Evolutionary conservation across 1,139 yeast species (phyloP).

Genomic region (Hyphopichia khmerensis): DNA sequence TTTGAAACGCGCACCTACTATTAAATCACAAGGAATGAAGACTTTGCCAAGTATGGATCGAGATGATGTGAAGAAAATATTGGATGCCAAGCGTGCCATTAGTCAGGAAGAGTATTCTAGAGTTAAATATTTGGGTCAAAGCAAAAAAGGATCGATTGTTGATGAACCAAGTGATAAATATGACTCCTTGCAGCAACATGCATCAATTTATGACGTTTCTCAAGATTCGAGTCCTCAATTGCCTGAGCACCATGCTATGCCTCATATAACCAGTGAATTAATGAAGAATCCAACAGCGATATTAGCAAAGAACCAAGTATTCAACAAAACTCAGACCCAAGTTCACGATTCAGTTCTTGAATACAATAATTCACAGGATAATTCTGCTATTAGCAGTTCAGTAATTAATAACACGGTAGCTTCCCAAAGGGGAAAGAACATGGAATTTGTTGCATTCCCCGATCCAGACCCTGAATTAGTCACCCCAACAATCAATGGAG

Average conservation of each 20-base stretch:
- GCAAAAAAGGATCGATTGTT: constrained; percentile 31
- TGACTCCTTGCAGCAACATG: constrained; percentile 39
- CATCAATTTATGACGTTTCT: constrained; percentile 40
- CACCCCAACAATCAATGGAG: constrained; percentile 14
- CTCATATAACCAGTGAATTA: constrained; percentile 37
- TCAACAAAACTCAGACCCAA: constrained; percentile 15
- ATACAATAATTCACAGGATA: constrained; percentile 11
- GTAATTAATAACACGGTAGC: background rate
- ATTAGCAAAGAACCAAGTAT: constrained; percentile 34
- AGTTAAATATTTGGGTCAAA: constrained; percentile 31
- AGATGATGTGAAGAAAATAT: constrained; percentile 43
- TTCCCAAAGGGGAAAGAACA: background rate
- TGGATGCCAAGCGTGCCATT: constrained; percentile 38
- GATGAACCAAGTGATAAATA: constrained; percentile 25
- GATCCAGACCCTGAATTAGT: constrained; percentile 39
- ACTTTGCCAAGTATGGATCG: constrained; percentile 51
- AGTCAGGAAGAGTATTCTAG: constrained; percentile 44
- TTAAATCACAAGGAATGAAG: constrained; percentile 40
- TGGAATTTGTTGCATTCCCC: constrained; percentile 19
- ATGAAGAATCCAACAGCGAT: constrained; percentile 35
- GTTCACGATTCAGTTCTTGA: constrained; percentile 20
- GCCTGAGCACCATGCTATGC: constrained; percentile 14
- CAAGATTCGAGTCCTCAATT: constrained; percentile 23
- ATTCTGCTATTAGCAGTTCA: background rate
- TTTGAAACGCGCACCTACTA: constrained; percentile 33